Conservation (phyloP, 208 protist genomes). For the Balamuthia mandrillaris region DNA sequence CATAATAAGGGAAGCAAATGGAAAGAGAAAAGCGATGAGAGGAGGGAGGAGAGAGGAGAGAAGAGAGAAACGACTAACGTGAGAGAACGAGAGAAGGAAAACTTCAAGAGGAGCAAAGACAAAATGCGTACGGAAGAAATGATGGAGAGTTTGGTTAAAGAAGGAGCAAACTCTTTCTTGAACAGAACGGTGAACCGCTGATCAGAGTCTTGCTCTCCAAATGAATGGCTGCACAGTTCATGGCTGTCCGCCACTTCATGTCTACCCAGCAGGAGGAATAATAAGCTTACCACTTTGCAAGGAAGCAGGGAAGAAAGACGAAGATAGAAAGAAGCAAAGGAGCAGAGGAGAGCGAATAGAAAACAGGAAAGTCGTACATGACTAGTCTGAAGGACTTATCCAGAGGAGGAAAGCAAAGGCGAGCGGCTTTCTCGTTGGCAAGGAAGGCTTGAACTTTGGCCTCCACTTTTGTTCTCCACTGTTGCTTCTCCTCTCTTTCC, state of each 20-base stretch:
- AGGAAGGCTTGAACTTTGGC: not conserved
- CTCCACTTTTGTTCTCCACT: not conserved
- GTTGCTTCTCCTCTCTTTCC: not conserved
- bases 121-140: not conserved
- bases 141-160: not conserved
- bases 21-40: too few species aligned
- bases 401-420: not conserved
- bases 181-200: not conserved
- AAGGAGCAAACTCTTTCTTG: constrained; percentile 23
- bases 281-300: not conserved
- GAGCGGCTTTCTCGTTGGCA: not conserved
- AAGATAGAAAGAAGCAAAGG: not conserved
- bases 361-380: not conserved
- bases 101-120: not conserved
- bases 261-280: not conserved
- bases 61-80: not conserved
- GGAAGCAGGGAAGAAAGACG: not conserved
- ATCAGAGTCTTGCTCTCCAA: not conserved
- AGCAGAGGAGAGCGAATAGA: not conserved
- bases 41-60: too few species aligned
- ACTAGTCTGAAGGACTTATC: not conserved
- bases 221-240: constrained; percentile 15
- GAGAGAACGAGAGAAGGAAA: not conserved
- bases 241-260: constrained; percentile 20
- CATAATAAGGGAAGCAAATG: too few species aligned